Evolutionary conservation across 352 stramenopile genomes (phyloP).

Genomic region (Globisporangium mamillatum): DNA sequence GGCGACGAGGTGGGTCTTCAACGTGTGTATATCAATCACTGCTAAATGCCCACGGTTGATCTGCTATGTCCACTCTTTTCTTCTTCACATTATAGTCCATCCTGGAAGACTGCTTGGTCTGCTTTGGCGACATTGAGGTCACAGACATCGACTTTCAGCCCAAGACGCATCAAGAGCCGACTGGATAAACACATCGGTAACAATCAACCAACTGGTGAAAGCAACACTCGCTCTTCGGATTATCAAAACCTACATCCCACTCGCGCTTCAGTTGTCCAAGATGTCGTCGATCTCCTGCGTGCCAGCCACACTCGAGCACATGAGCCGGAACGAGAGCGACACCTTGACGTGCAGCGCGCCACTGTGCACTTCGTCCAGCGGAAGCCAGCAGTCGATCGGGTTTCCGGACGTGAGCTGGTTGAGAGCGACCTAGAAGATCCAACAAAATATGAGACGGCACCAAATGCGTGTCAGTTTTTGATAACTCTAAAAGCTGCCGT

Average conservation of each 20-base stretch:
- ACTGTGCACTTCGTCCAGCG: constrained; percentile 53
- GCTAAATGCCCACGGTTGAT: not conserved
- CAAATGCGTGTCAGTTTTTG: not conserved
- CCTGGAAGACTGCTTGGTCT: constrained; percentile 43
- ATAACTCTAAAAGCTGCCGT: not conserved
- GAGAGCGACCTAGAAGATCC: constrained; percentile 39
- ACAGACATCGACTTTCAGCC: constrained; percentile 19
- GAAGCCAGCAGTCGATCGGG: constrained; percentile 68
- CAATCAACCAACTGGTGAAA: not conserved
- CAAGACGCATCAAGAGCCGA: not conserved
- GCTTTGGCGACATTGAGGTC: constrained; percentile 46
- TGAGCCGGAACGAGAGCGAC: constrained; percentile 76
- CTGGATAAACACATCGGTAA: not conserved
- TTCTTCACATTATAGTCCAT: constrained; percentile 9
- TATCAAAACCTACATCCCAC: not conserved
- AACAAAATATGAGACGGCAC: not conserved
- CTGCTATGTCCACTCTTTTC: not conserved
- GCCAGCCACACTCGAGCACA: constrained; percentile 55
- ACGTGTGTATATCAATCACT: not conserved
- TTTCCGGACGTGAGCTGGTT: constrained; percentile 50
- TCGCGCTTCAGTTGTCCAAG: not conserved
- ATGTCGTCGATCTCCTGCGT: constrained; percentile 24
- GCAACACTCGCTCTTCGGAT: not conserved
- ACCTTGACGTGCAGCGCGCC: constrained; percentile 58
- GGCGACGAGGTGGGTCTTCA: constrained; percentile 29